phyloP scores from a whole-genome alignment of 2,329 filamentous ascomycete genomes.

The Hawksworthiomyces lignivorus region DNA sequence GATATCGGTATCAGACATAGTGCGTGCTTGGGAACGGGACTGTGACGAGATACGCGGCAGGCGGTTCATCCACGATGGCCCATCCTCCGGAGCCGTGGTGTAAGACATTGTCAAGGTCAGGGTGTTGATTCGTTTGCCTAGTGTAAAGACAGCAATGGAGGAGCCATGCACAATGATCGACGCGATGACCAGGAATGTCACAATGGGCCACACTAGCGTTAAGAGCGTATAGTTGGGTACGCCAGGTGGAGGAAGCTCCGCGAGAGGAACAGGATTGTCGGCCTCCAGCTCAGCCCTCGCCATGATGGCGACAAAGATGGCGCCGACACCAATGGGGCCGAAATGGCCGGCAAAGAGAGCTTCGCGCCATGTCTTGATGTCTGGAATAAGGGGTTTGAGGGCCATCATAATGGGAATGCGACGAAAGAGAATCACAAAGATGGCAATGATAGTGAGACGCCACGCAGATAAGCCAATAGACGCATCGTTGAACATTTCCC shows the following conservation, averaged over 20 bases:
- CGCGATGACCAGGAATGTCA: conserved; percentile 84
- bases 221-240: conserved; percentile 62
- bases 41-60: conserved; percentile 63
- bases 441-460: conserved; percentile 86
- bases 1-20: conserved; percentile 70
- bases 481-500: conserved; percentile 78
- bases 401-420: conserved; percentile 91
- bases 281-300: conserved; percentile 86
- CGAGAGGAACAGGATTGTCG: conserved; percentile 64
- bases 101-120: conserved; percentile 93
- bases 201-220: conserved; percentile 89
- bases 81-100: conserved; percentile 80
- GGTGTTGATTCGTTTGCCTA: conserved; percentile 97
- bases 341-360: conserved; percentile 96
- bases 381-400: conserved; percentile 87
- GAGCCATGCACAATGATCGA: conserved; percentile 96
- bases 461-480: conserved; percentile 72
- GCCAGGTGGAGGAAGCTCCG: conserved; percentile 47
- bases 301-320: conserved; percentile 89
- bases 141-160: conserved; percentile 94
- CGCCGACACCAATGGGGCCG: conserved; percentile 92
- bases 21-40: conserved; percentile 75
- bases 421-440: conserved; percentile 91
- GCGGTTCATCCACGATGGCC: conserved; percentile 90
- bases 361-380: conserved; percentile 97